phyloP scores from a whole-genome alignment of 2,329 filamentous ascomycete genomes.

The Huntiella moniliformis region DNA sequence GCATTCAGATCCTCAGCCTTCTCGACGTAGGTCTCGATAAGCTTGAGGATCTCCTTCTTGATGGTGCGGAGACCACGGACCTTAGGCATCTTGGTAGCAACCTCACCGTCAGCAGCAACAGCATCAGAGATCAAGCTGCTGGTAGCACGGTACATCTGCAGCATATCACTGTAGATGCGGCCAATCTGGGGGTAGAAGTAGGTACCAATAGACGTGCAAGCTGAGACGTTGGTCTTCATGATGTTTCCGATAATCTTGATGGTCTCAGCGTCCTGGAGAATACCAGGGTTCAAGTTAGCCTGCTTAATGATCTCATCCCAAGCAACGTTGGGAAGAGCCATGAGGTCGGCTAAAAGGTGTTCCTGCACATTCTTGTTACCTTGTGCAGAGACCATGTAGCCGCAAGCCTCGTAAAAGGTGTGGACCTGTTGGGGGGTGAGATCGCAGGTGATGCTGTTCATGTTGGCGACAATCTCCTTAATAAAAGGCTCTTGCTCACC shows the following conservation, averaged over 20 bases:
- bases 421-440: slow-evolving; percentile 93
- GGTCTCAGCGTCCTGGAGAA: slow-evolving; percentile 78
- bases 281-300: slow-evolving; percentile 67
- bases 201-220: slow-evolving; percentile 83
- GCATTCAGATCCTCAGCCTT: slow-evolving; percentile 93
- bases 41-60: slow-evolving; percentile 97
- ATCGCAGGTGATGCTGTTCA: slow-evolving; percentile 90
- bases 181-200: slow-evolving; percentile 98
- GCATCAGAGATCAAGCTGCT: slow-evolving; percentile 89
- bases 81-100: slow-evolving; percentile 94
- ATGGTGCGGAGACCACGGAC: slow-evolving; percentile 89
- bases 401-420: slow-evolving; percentile 97
- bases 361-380: slow-evolving; percentile 91
- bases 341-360: slow-evolving; percentile 73
- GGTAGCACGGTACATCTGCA: slow-evolving; percentile 97
- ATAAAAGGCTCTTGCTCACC: slow-evolving; percentile 94
- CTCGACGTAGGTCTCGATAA: slow-evolving; percentile 95
- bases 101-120: slow-evolving; percentile 44
- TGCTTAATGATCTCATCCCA: slow-evolving; percentile 90
- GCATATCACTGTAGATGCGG: slow-evolving; percentile 93
- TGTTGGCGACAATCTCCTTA: slow-evolving; percentile 89
- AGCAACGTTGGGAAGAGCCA: slow-evolving; percentile 80
- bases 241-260: slow-evolving; percentile 99
- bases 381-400: slow-evolving; percentile 97
- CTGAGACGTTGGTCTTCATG: slow-evolving; percentile 99